Evolutionary conservation across 306 rosid genomes (phyloP).

Genomic region (Datisca glomerata): DNA sequence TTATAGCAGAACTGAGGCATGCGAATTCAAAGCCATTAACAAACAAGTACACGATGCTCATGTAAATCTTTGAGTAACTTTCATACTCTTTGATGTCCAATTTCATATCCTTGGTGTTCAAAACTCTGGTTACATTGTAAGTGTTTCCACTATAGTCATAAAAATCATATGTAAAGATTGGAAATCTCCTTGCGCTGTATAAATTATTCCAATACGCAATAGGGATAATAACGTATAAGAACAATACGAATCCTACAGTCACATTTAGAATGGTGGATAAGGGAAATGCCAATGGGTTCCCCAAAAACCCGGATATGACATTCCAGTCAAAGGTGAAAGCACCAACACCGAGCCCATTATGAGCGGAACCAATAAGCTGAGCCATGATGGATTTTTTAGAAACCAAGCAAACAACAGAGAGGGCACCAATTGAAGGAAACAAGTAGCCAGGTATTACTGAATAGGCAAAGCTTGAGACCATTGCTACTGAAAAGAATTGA

Average conservation of each 20-base stretch:
- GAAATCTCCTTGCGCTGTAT: not conserved
- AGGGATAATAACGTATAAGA: slow-evolving; percentile 2
- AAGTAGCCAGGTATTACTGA: not conserved
- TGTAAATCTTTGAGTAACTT: not conserved
- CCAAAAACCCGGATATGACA: not conserved
- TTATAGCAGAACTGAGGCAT: not conserved
- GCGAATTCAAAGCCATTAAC: not conserved
- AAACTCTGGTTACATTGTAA: not conserved
- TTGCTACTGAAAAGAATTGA: not conserved
- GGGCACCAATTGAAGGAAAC: not conserved
- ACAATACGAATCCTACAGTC: not conserved
- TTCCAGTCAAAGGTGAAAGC: not conserved
- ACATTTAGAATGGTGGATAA: not conserved
- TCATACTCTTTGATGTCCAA: not conserved
- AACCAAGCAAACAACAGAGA: not conserved
- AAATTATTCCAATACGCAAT: slow-evolving; percentile 3
- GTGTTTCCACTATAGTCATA: not conserved
- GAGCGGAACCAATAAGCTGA: not conserved
- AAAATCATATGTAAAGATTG: not conserved
- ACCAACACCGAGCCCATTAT: not conserved
- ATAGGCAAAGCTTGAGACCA: not conserved
- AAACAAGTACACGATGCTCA: not conserved
- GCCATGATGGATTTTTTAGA: not conserved
- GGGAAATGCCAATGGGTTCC: not conserved
- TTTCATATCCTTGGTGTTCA: not conserved